A percentile compares a stretch with the other conserved stretches of the same genome.
phyloP scores from a whole-genome alignment of 106 monocot species.

The Platanthera guangdongensis region DNA sequence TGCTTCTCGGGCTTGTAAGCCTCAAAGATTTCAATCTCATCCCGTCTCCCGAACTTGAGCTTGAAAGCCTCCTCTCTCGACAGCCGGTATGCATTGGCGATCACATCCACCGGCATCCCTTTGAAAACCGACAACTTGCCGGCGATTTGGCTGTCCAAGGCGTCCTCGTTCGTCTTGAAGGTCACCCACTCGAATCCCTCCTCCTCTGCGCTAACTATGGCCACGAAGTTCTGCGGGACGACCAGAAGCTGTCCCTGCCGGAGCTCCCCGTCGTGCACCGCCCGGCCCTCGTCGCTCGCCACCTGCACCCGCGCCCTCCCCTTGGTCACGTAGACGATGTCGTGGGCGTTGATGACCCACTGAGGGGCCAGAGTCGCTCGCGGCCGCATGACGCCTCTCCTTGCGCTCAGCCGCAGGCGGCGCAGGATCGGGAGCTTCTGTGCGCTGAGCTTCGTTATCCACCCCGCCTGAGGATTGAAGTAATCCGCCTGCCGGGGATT shows the following conservation, averaged over 20 bases:
- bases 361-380: conserved; percentile 2
- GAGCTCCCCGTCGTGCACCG: conserved; percentile 10
- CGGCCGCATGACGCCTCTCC: conserved; percentile 13
- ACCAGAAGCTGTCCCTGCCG: conserved; percentile 16
- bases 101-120: conserved; percentile 16
- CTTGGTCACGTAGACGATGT: conserved; percentile 15
- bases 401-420: conserved; percentile 27
- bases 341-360: conserved; percentile 25
- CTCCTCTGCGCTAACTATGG: conserved; percentile 8
- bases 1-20: neutral
- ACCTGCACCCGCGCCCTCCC: conserved; percentile 18
- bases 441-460: conserved; percentile 33
- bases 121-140: conserved; percentile 20
- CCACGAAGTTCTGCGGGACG: conserved; percentile 17
- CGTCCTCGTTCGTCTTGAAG: conserved; percentile 13
- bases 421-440: conserved; percentile 46
- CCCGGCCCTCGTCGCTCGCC: conserved; percentile 10
- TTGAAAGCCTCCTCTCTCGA: conserved; percentile 6
- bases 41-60: neutral
- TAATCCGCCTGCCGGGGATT: conserved; percentile 30
- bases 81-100: conserved; percentile 20
- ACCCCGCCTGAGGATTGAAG: conserved; percentile 25
- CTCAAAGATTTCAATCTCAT: neutral
- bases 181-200: conserved; percentile 31
- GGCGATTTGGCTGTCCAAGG: conserved; percentile 14